Conservation (phyloP, 1,284 basidiomycete genomes). For the Cryptococcus sp. region DNA sequence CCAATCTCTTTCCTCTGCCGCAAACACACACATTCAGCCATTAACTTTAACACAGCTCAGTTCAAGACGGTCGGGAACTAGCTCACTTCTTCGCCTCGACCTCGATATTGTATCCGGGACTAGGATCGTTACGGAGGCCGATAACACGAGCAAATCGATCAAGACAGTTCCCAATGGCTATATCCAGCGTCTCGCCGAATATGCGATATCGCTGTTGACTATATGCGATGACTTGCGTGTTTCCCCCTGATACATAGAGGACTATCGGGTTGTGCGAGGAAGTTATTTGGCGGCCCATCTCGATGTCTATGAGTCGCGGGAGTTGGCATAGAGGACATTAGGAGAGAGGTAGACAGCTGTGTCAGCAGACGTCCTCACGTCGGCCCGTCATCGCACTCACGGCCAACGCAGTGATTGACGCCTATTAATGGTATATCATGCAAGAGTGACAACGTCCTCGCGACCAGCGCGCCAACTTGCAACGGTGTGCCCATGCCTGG, state of each 20-base stretch:
- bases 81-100: slow-evolving; percentile 85
- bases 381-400: slow-evolving; percentile 59
- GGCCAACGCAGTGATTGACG: slow-evolving; percentile 98
- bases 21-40: not conserved
- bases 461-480: slow-evolving; percentile 93
- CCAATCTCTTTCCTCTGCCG: slow-evolving; percentile 61
- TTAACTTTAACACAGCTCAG: no score
- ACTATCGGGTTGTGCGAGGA: slow-evolving; percentile 94
- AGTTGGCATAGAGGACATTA: not conserved
- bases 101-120: slow-evolving; percentile 98
- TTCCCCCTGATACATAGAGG: slow-evolving; percentile 97
- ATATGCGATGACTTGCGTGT: slow-evolving; percentile 99
- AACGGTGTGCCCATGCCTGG: slow-evolving; percentile 98
- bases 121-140: slow-evolving; percentile 91
- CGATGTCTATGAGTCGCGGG: slow-evolving; percentile 71
- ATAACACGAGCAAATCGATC: slow-evolving; percentile 98
- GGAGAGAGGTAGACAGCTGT: not conserved
- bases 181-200: slow-evolving; percentile 98
- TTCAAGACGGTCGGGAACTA: no score
- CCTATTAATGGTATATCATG: slow-evolving; percentile 91
- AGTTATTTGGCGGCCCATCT: slow-evolving; percentile 97
- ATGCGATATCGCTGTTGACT: slow-evolving; percentile 96
- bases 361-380: slow-evolving; percentile 1
- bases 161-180: slow-evolving; percentile 97
- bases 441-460: slow-evolving; percentile 83